A percentile compares a stretch with the other conserved stretches of the same genome.
Evolutionary conservation across 2,329 filamentous ascomycete species (phyloP).

Genomic region (Bimuria novae-zelandiae): DNA sequence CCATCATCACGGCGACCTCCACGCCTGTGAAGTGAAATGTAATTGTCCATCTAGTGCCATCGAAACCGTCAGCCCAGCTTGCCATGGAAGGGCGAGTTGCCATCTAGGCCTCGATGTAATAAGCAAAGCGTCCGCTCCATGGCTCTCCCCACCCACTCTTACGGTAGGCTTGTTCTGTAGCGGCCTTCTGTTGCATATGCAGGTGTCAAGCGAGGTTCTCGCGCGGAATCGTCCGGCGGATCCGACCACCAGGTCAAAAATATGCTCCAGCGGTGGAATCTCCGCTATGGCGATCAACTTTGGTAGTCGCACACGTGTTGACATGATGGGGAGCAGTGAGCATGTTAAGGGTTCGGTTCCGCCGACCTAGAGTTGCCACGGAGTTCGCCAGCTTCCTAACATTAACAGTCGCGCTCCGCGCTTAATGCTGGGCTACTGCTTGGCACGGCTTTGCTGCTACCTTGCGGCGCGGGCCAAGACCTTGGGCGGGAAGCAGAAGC

Average conservation of each 20-base stretch:
- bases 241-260: not conserved
- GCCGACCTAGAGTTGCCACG: not conserved
- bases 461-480: not conserved
- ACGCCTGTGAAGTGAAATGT: no score
- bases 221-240: not conserved
- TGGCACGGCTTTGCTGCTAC: constrained; percentile 1
- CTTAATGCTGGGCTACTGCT: not conserved
- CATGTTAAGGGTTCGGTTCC: not conserved
- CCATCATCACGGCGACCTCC: no score
- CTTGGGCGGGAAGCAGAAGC: no score
- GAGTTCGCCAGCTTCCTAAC: not conserved
- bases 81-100: not conserved
- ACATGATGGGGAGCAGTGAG: not conserved
- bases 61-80: not conserved
- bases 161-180: no score
- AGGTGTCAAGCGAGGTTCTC: not conserved
- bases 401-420: not conserved
- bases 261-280: not conserved
- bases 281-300: not conserved
- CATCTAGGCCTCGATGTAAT: not conserved
- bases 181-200: not conserved
- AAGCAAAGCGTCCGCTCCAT: not conserved
- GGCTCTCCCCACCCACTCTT: no score
- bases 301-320: not conserved
- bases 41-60: not conserved